Evolutionary conservation across 2,329 filamentous ascomycete genomes (phyloP).

Genomic region (Cercospora sp.): DNA sequence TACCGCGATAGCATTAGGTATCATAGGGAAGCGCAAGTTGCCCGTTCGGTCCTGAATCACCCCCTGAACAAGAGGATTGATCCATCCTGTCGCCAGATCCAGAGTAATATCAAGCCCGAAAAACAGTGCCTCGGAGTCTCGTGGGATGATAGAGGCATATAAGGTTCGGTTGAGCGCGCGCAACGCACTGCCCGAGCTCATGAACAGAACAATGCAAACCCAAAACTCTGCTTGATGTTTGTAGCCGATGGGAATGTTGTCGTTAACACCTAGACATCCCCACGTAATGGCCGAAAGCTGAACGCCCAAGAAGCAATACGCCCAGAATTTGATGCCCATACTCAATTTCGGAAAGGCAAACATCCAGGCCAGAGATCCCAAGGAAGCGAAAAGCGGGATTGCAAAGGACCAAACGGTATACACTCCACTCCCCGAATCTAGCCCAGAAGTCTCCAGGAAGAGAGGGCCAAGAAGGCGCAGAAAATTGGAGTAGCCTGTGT

Average conservation of each 20-base stretch:
- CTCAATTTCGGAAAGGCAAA: neutral
- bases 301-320: neutral
- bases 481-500: conserved; percentile 1
- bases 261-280: neutral
- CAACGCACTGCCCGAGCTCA: neutral
- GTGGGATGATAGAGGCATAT: neutral
- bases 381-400: neutral
- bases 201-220: neutral
- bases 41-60: conserved; percentile 1
- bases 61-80: neutral
- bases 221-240: conserved; percentile 2
- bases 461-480: neutral
- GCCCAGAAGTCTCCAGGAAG: neutral
- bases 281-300: neutral
- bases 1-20: neutral
- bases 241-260: neutral
- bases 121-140: neutral
- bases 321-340: neutral
- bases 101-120: neutral
- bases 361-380: neutral
- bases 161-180: neutral
- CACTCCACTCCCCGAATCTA: neutral
- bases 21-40: neutral
- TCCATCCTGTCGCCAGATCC: neutral
- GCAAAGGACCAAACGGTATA: neutral